Evolutionary conservation across 164 flowering plant species (phyloP).

Genomic region (Annona squamosa): DNA sequence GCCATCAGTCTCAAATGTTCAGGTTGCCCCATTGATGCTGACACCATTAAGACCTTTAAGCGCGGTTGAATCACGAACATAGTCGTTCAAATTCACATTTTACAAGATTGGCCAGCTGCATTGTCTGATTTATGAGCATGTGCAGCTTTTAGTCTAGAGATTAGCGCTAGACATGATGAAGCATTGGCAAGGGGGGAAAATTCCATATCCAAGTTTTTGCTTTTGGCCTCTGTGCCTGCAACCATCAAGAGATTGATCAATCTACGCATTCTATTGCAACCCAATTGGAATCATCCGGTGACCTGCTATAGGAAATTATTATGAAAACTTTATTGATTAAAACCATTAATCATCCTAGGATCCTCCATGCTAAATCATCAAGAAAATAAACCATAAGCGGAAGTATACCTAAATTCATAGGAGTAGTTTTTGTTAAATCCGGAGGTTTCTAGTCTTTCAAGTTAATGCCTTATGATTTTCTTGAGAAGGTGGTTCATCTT

Average conservation of each 20-base stretch:
- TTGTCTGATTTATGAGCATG: slow-evolving; percentile 82
- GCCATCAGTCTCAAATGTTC: slow-evolving; percentile 35
- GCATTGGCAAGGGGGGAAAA: slow-evolving; percentile 36
- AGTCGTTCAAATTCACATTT: too few relatives aligned
- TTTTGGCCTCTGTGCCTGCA: slow-evolving; percentile 44
- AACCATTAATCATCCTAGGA: too few relatives aligned
- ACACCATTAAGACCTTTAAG: background rate
- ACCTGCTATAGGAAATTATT: too few relatives aligned
- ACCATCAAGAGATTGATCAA: slow-evolving; percentile 43
- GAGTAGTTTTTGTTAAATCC: too few relatives aligned
- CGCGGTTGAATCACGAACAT: slow-evolving; percentile 6
- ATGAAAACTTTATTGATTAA: too few relatives aligned
- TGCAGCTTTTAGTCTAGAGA: slow-evolving; percentile 74
- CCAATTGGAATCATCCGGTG: slow-evolving; percentile 20
- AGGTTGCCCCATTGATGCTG: slow-evolving; percentile 5
- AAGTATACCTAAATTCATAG: too few relatives aligned
- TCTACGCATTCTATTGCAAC: slow-evolving; percentile 12
- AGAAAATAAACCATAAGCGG: too few relatives aligned
- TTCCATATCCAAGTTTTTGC: slow-evolving; percentile 51
- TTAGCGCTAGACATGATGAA: slow-evolving; percentile 56
- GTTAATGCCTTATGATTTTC: too few relatives aligned
- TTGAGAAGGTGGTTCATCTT: too few relatives aligned
- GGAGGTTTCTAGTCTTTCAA: too few relatives aligned
- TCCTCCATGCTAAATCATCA: too few relatives aligned
- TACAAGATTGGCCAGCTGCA: slow-evolving; percentile 83